These are phyloP conservation scores for Phytophthora sp. DNA, from an alignment of 352 stramenopile species.

Conservation along the genomic window DNA sequence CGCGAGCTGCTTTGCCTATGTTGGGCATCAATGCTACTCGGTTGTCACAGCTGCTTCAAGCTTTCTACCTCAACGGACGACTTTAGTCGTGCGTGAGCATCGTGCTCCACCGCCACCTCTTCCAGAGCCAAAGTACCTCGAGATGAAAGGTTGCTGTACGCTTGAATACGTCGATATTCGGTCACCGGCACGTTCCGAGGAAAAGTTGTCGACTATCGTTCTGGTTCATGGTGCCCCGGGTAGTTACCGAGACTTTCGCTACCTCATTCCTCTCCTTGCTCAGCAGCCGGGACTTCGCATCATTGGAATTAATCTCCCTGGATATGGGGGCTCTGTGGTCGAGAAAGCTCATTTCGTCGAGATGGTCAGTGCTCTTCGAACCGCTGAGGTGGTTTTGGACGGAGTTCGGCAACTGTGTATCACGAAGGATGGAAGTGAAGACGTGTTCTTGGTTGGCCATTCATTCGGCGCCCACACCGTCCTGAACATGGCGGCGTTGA, in stretches of 20 bases:
- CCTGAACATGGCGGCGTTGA: slow-evolving; percentile 47
- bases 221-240: neutral
- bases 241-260: neutral
- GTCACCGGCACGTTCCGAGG: too few relatives aligned
- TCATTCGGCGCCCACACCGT: slow-evolving; percentile 52
- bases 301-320: neutral
- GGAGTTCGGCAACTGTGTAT: slow-evolving; percentile 38
- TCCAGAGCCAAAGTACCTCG: neutral
- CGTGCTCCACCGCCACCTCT: neutral
- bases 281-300: neutral
- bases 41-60: neutral
- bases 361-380: slow-evolving; percentile 31
- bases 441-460: slow-evolving; percentile 49
- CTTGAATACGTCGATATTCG: slow-evolving; percentile 1
- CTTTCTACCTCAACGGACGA: neutral
- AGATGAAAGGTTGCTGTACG: neutral
- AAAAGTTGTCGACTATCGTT: neutral
- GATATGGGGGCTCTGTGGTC: slow-evolving; percentile 13
- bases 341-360: slow-evolving; percentile 30
- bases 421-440: neutral
- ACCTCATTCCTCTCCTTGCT: neutral
- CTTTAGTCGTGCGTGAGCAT: neutral
- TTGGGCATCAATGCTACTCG: neutral
- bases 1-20: neutral
- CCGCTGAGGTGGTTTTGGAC: slow-evolving; percentile 33